These are phyloP conservation scores for Parmales sp. DNA, from an alignment of 108 stramenopile species.

Conservation along the genomic window DNA sequence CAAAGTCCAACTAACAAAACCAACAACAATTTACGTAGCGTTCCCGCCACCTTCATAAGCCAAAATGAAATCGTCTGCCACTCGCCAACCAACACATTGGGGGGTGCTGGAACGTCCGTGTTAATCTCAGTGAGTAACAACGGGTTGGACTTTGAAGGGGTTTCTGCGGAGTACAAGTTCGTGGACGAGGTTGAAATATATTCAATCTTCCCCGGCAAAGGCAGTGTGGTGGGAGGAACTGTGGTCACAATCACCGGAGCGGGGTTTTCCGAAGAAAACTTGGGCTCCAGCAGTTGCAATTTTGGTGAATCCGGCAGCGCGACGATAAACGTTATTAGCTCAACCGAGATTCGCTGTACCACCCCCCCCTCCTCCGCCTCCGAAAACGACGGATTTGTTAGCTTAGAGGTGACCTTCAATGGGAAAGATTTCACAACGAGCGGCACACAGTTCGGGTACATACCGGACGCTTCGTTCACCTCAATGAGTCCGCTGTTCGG, in stretches of 20 bases:
- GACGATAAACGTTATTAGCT: too few species aligned
- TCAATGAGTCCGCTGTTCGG: not conserved
- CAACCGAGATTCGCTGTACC: slow-evolving; percentile 18
- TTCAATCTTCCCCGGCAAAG: not conserved
- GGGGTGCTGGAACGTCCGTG: not conserved
- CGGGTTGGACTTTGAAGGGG: slow-evolving; percentile 17
- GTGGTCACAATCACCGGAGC: slow-evolving; percentile 7
- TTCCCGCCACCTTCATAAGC: slow-evolving; percentile 15
- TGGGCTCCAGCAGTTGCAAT: too few species aligned
- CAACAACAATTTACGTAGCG: too few species aligned
- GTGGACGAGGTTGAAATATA: not conserved
- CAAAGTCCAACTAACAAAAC: too few species aligned
- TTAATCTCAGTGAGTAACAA: slow-evolving; percentile 15
- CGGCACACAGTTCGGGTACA: not conserved
- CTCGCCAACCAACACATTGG: too few species aligned
- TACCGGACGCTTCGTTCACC: not conserved
- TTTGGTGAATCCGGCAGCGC: too few species aligned
- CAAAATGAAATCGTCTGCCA: slow-evolving; percentile 11
- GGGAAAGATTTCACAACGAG: not conserved
- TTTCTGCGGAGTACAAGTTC: not conserved
- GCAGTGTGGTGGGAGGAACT: slow-evolving; percentile 5
- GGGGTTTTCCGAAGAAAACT: too few species aligned
- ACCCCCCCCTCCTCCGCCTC: slow-evolving; percentile 2
- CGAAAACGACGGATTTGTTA: not conserved
- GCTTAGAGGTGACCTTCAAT: not conserved